Conservation (phyloP, 2,329 filamentous ascomycete genomes). For the Diplodia corticola region DNA sequence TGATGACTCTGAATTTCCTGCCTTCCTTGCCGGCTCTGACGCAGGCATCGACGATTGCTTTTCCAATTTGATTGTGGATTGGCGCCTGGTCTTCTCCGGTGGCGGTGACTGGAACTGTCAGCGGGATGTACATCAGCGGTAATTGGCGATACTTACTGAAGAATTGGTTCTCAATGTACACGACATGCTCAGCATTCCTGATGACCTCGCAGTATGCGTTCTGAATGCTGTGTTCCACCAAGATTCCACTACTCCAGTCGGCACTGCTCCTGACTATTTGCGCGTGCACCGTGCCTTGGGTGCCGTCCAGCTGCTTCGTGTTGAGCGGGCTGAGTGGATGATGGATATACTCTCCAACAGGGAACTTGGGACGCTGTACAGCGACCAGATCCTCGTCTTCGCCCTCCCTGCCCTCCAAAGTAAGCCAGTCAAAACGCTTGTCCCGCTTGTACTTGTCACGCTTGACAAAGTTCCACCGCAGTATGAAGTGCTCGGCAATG, state of each 20-base stretch:
- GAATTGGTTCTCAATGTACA: conserved; percentile 99
- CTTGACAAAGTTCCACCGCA: conserved; percentile 96
- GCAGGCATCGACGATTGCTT: conserved; percentile 86
- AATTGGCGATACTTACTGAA: conserved; percentile 61
- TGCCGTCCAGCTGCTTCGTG: conserved; percentile 56
- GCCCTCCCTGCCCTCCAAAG: conserved; percentile 72
- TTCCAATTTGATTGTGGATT: conserved; percentile 83
- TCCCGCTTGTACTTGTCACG: conserved; percentile 97
- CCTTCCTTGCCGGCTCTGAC: conserved; percentile 77
- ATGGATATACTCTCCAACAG: conserved; percentile 81
- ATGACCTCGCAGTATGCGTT: conserved; percentile 87
- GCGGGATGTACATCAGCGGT: neutral
- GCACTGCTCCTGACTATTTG: conserved; percentile 87
- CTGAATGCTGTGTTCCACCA: conserved; percentile 81
- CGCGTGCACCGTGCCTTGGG: conserved; percentile 72
- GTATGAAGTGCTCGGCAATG: conserved; percentile 90
- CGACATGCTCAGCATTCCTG: conserved; percentile 81
- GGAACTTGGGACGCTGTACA: conserved; percentile 85
- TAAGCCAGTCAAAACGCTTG: conserved; percentile 78
- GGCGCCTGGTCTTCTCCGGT: conserved; percentile 86
- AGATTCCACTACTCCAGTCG: conserved; percentile 91
- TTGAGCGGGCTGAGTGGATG: conserved; percentile 74
- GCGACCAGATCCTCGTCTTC: conserved; percentile 82
- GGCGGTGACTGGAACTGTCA: conserved; percentile 63
- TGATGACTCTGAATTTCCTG: conserved; percentile 86